Evolutionary conservation across 257 asterid genomes (phyloP).

Genomic region (Ehretia macrophylla): DNA sequence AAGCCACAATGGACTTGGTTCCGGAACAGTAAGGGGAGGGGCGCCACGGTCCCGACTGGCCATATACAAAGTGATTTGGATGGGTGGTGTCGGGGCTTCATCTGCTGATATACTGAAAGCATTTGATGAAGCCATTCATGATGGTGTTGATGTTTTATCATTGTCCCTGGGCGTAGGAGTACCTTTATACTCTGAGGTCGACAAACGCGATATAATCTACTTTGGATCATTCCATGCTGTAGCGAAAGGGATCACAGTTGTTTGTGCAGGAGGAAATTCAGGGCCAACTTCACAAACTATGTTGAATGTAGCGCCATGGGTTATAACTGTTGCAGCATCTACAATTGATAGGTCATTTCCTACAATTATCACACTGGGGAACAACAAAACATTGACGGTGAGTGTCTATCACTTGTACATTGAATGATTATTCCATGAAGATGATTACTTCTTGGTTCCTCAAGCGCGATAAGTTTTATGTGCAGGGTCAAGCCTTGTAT

Average conservation of each 20-base stretch:
- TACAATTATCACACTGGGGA: slow-evolving; percentile 10
- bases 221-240: slow-evolving; percentile 26
- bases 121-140: slow-evolving; percentile 23
- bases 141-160: slow-evolving; percentile 21
- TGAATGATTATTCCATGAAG: no score
- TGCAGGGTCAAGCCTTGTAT: slow-evolving; percentile 11
- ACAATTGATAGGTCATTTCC: slow-evolving; percentile 15
- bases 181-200: slow-evolving; percentile 7
- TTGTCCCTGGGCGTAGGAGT: slow-evolving; percentile 3
- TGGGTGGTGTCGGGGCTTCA: neutral
- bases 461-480: no score
- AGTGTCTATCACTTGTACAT: neutral
- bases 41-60: slow-evolving; percentile 47
- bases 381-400: slow-evolving; percentile 12
- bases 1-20: slow-evolving; percentile 26
- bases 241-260: slow-evolving; percentile 18
- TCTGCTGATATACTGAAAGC: slow-evolving; percentile 17
- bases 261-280: slow-evolving; percentile 13
- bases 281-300: slow-evolving; percentile 9
- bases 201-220: neutral
- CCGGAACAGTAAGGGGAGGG: slow-evolving; percentile 44
- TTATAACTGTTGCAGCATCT: slow-evolving; percentile 21
- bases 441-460: no score
- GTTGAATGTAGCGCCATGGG: slow-evolving; percentile 13
- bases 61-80: slow-evolving; percentile 45